Percentiles rank a stretch among this genome's conserved stretches.
phyloP scores from a whole-genome alignment of 495 filamentous ascomycete genomes.

The Annulohypoxylon nitens region DNA sequence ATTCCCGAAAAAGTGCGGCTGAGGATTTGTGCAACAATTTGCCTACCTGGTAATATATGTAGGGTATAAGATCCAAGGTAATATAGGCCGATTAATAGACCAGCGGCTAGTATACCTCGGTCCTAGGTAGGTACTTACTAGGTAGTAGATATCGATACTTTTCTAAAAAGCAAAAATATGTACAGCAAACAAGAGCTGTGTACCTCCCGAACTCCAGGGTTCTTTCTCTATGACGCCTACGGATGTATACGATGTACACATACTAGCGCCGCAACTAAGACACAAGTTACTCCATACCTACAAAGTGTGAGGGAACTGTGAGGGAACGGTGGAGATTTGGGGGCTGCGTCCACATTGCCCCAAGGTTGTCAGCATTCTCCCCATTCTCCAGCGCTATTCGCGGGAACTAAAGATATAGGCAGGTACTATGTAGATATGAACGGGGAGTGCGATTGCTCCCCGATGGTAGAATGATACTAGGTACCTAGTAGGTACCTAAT shows the following conservation, averaged over 20 bases:
- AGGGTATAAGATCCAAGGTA: not conserved
- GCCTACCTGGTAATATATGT: not conserved
- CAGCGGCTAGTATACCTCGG: not conserved
- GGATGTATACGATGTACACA: constrained; percentile 2
- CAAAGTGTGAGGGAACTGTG: not conserved
- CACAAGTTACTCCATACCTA: not conserved
- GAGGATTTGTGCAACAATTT: constrained; percentile 32
- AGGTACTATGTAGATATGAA: not conserved
- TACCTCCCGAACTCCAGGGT: not conserved
- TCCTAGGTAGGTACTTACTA: not conserved
- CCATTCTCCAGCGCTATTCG: constrained; percentile 33
- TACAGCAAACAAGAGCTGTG: not conserved
- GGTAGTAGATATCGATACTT: not conserved
- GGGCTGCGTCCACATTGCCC: not conserved
- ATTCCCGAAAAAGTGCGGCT: constrained; percentile 29
- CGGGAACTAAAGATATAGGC: constrained; percentile 18
- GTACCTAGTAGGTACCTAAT: not conserved
- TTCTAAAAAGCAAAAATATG: not conserved
- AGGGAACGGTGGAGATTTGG: constrained; percentile 23
- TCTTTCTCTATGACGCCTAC: not conserved
- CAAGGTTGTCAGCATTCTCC: not conserved
- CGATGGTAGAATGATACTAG: not conserved
- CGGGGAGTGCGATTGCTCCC: not conserved
- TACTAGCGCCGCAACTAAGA: constrained; percentile 11
- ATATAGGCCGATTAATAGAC: not conserved